Base-by-base conservation (phyloP, 1,284 basidiomycete genomes). In the Amylostereum areolatum region DNA sequence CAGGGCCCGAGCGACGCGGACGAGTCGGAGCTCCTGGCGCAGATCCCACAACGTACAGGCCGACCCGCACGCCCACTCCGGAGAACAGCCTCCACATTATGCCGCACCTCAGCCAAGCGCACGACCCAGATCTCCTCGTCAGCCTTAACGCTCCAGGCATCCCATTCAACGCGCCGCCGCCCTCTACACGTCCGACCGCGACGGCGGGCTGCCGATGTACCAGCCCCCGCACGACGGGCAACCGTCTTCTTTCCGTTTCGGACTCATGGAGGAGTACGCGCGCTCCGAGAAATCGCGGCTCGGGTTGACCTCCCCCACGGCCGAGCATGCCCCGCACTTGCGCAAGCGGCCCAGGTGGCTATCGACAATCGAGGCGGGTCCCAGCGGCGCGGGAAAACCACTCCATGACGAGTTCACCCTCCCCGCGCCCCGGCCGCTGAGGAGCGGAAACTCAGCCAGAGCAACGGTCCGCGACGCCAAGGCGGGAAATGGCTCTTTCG, bases 401-500 rank as follows among this genome's bases (percentile, higher is more conserved):
- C 48, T 37, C 35, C 29, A 32, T 5, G 32, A 52, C 40, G 57
- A 49, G 56, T 61, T 51, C 49, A 52, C 3, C 59, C 61, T 57
- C 49, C 64, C 60, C 66, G 45, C 51, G 7, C 73, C 59, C 62
- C 65, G 58, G 49, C 61, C 74, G 63, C 79, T 10, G 79, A 89
- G 30, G 85, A 90, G 51, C 83, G 92, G 48, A 94, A 92, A 61
- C 74, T 94, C 46, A 91, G 89, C 55, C 85, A 92, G 61, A 89
- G 84, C 55, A 84, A 82, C 52, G 76, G 84, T 0, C 81, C 80
- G 6, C 79, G 85, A 18, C 66, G 75, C 12, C 73, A 75, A 56
- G 88, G 86, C 48, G 83, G 86, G 98, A 97, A 68, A 80, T 98
- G 60, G 95, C 93, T 0, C 69, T 97, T 98, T 99, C 62, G 96